phyloP scores from a whole-genome alignment of 2,329 filamentous ascomycete genomes.

The Pleurostoma richardsiae region DNA sequence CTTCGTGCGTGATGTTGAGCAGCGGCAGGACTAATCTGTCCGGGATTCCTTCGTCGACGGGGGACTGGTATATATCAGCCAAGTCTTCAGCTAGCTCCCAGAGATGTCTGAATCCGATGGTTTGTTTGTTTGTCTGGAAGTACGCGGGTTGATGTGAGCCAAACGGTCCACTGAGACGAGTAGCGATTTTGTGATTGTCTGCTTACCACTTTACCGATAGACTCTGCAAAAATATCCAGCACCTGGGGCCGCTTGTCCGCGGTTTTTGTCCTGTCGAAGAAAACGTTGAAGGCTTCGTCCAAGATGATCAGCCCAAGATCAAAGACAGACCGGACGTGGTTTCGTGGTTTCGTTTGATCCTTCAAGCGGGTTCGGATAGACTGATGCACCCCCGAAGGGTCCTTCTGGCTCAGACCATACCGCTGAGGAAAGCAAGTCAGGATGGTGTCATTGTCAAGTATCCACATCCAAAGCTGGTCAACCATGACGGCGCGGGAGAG shows the following conservation, averaged over 20 bases:
- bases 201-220: conserved; percentile 34
- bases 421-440: conserved; percentile 26
- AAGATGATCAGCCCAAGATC: conserved; percentile 36
- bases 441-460: conserved; percentile 21
- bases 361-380: conserved; percentile 27
- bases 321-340: conserved; percentile 29
- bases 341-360: conserved; percentile 6
- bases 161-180: too few species aligned
- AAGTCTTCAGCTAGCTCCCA: conserved; percentile 26
- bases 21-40: conserved; percentile 14
- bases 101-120: conserved; percentile 28
- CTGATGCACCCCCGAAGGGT: conserved; percentile 33
- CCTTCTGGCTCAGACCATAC: conserved; percentile 34
- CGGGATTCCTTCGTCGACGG: conserved; percentile 13
- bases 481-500: conserved; percentile 21
- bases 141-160: too few species aligned
- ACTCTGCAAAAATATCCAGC: conserved; percentile 31
- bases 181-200: not conserved
- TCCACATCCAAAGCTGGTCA: conserved; percentile 26
- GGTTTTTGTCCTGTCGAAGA: conserved; percentile 31
- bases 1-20: conserved; percentile 36
- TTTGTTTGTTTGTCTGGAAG: conserved; percentile 29
- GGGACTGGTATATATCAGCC: conserved; percentile 14
- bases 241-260: conserved; percentile 24
- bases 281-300: conserved; percentile 31